phyloP scores from a whole-genome alignment of 192 early-diverging fungal genomes.

The Coemansia sp. region DNA sequence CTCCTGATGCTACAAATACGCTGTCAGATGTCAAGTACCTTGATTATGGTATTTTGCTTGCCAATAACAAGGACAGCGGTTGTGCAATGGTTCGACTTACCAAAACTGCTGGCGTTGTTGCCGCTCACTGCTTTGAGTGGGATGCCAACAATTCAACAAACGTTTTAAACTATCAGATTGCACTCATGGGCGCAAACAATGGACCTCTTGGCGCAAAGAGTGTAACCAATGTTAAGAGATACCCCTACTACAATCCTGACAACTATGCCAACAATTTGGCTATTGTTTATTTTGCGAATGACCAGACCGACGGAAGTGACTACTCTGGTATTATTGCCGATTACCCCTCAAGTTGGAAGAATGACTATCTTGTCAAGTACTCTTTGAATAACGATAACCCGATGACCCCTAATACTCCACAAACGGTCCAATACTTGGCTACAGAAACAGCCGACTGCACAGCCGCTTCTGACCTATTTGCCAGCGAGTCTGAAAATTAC shows the following conservation, averaged over 20 bases:
- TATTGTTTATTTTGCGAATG: constrained; percentile 9
- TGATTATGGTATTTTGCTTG: neutral
- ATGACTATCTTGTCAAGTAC: constrained; percentile 1
- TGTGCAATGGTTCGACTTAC: constrained; percentile 19
- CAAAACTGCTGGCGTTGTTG: constrained; percentile 15
- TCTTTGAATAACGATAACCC: neutral
- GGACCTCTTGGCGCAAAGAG: neutral
- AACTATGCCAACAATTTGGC: constrained; percentile 41
- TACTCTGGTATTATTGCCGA: neutral
- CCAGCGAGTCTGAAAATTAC: constrained; percentile 11
- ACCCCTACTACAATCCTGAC: constrained; percentile 20
- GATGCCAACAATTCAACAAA: neutral
- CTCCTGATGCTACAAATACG: neutral
- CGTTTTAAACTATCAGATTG: neutral
- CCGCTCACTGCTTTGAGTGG: constrained; percentile 27
- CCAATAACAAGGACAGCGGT: neutral
- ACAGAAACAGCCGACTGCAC: constrained; percentile 5
- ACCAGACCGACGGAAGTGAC: neutral
- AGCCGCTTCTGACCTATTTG: constrained; percentile 2
- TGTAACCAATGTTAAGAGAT: neutral
- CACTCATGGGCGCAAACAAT: neutral
- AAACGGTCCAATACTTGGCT: neutral
- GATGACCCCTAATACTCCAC: neutral
- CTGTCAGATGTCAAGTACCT: constrained; percentile 1
- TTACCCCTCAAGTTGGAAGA: neutral